Evolutionary conservation across 106 monocot species (phyloP), one percentile per base, ranked within the genome.

Genomic region (Posidonia australis): DNA sequence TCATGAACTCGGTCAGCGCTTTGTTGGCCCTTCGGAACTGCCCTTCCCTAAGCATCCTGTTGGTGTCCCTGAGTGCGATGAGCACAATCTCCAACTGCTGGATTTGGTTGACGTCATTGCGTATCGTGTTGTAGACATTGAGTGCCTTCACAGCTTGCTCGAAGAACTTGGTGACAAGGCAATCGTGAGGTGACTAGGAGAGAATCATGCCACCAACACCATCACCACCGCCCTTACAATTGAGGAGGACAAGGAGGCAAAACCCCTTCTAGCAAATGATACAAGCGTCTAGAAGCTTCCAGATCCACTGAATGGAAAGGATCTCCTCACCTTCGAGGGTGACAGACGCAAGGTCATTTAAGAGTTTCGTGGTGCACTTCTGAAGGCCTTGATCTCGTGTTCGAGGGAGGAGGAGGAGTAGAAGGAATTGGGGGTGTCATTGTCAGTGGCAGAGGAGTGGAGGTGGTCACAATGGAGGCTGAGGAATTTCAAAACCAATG

Each of bases 41-140:
- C 31, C 94, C 94, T 60, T 87, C 79, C 17, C 78, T 78, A 11
- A 80, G 47, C 18, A 65, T 56, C 18, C 45, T 49, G 10, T 54
- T 26, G 14, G 18, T 1, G 7, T 65, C 60, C 17, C 68, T 41
- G 9, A 96, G 78, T 6, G 86, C 81, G 28, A 69, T 12, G 51
- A 79, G 58, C 14, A 81, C 82, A 78, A 98, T 90, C 69, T 87
- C 90, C 17, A 85, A 98, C 24, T 81, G 82, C 19, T 77, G 71
- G 24, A 90, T 54, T 73, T 79, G 84, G 41, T 87, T 78, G 68
- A 98, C 72, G 18, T 90, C 96, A 58, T 98, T 87, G 45, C 96
- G 68, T 21, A 90, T 64, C 17, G 87, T 90, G 84, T 90, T 98
- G 80, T 82, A 85, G 44, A 98, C 76, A 58, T 98, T 90, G 77